Conservation (phyloP, 140 eudicot species). For the Ambrosia hybrid region DNA sequence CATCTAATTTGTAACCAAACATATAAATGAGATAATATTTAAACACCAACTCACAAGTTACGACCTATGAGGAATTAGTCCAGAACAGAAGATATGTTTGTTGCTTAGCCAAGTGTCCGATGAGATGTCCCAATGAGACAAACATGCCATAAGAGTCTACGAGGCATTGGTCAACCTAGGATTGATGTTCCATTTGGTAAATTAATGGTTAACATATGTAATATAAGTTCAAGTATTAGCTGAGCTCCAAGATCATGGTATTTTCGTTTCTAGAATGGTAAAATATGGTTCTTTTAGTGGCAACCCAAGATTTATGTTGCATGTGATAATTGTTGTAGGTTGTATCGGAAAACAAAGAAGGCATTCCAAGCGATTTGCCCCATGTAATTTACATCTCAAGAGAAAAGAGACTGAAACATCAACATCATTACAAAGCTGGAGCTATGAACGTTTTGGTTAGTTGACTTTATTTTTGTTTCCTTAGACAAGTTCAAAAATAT, state of each 20-base stretch:
- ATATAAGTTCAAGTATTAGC: too few relatives aligned
- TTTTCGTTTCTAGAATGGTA: too few relatives aligned
- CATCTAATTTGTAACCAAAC: too few relatives aligned
- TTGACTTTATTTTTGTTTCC: neutral
- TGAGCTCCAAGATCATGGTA: too few relatives aligned
- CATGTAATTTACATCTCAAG: slow-evolving; percentile 60
- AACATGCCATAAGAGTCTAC: too few relatives aligned
- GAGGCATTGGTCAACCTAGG: neutral
- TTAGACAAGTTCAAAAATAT: neutral
- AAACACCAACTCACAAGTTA: too few relatives aligned
- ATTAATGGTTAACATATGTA: too few relatives aligned
- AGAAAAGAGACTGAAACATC: slow-evolving; percentile 55
- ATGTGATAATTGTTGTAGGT: slow-evolving; percentile 38
- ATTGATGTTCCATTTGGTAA: slow-evolving; percentile 7
- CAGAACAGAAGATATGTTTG: too few relatives aligned
- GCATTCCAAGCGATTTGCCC: slow-evolving; percentile 33
- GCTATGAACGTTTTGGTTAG: slow-evolving; percentile 72
- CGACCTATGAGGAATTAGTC: too few relatives aligned
- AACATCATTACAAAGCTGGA: slow-evolving; percentile 67
- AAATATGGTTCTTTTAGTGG: too few relatives aligned
- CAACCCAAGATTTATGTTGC: neutral
- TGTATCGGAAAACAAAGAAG: slow-evolving; percentile 48
- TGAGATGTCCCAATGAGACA: too few relatives aligned
- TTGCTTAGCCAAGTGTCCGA: neutral
- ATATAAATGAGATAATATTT: too few relatives aligned